Evolutionary conservation across 73 alveolate genomes (phyloP).

Genomic region (Blepharisma japonicum): DNA sequence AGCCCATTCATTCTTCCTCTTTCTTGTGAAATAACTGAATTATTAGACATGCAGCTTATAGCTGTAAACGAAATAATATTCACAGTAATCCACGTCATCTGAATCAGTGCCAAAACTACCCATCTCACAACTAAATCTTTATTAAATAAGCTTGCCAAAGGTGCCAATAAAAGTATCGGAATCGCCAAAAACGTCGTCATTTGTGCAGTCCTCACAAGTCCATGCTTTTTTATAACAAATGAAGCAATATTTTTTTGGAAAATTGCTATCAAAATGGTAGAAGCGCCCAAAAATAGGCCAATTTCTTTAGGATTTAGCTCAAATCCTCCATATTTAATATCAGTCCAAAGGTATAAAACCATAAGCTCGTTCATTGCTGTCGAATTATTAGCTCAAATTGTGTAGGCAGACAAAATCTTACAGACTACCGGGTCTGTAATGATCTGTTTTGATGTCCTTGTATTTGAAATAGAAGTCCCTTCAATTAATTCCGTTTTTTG

Average conservation of each 20-base stretch:
- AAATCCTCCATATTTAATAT: conserved; percentile 18
- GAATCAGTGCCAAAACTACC: background rate
- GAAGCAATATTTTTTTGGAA: background rate
- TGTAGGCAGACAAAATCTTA: background rate
- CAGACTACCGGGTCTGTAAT: conserved; percentile 6
- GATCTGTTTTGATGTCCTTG: background rate
- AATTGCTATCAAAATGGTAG: background rate
- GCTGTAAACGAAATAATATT: background rate
- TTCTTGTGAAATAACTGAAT: conserved; percentile 10
- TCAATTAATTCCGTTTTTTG: background rate
- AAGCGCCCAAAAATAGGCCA: background rate
- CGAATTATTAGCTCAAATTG: background rate
- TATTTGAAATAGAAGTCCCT: background rate
- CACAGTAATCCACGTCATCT: background rate
- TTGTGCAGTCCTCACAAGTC: background rate
- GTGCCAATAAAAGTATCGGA: background rate
- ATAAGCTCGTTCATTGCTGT: background rate
- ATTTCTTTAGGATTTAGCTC: conserved; percentile 6
- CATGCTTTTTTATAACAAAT: background rate
- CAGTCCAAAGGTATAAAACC: background rate
- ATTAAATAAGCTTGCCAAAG: background rate
- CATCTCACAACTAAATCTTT: background rate
- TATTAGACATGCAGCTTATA: background rate
- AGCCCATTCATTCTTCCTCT: conserved; percentile 16
- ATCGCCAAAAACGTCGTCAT: background rate